Evolutionary conservation across 805 yeast species (phyloP), one percentile per base, ranked within the genome.

Genomic region (Yarrowia sp.): DNA sequence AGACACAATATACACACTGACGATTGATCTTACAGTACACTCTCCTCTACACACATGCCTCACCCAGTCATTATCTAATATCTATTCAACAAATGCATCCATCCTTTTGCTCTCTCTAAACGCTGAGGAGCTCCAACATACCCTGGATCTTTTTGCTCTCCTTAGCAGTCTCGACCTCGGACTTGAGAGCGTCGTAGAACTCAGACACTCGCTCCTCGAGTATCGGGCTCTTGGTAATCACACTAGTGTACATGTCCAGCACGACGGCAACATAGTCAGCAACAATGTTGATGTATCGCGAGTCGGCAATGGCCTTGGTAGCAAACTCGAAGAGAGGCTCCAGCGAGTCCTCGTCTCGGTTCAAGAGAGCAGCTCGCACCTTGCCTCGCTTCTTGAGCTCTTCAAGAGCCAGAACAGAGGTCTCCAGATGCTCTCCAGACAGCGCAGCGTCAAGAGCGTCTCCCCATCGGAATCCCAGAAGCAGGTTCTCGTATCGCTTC

Each of bases 111-210:
- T 16, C 38, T 22, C 28, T 41, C 32, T 58, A 58, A 32, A 41
- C 56, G 30, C 92, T 87, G 71, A 93, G 80, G 70, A 95, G 76
- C 76, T 91, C 96, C 70, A 95, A 79, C 98, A 95, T 95, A 64
- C 99, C 99, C 71, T 89, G 91, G 48, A 95, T 85, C 73, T 85
- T 87, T 74, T 88, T 89, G 7, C 98, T 96, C 73, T 92, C 97
- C 73, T 85, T 84, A 48, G 97, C 89, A 72, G 88, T 86, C 65
- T 81, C 82, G 24, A 92, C 84, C 76, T 93, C 98, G 35, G 77
- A 73, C 65, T 82, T 83, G 28, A 93, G 80, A 70, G 84, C 85
- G 8, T 62, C 61, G 43, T 81, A 80, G 67, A 95, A 78, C 65
- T 83, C 82, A 58, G 80, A 77, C 52, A 92, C 77, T 62, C 90